Percentiles rank a stretch among this genome's conserved stretches.
Conservation (phyloP, 73 alveolate species). For the Paraurostyla sp. region DNA sequence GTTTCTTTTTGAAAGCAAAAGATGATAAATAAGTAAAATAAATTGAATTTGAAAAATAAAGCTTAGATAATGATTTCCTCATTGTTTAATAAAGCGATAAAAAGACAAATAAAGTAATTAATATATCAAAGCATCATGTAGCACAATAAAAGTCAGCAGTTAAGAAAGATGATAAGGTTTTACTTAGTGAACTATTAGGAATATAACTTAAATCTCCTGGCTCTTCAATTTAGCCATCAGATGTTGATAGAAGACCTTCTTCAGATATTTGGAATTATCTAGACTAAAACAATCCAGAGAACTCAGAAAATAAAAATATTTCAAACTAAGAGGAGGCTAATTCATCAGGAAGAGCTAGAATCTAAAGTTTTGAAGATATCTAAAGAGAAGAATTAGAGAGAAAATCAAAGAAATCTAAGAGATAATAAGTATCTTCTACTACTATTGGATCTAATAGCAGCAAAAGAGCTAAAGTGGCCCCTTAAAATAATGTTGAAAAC, state of each 20-base stretch:
- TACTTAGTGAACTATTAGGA: slow-evolving; percentile 22
- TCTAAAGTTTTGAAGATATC: slow-evolving; percentile 15
- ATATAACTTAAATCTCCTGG: neutral
- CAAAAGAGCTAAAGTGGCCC: neutral
- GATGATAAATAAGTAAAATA: neutral
- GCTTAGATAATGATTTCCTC: slow-evolving; percentile 44
- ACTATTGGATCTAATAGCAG: neutral
- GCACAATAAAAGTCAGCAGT: neutral
- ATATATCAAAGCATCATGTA: neutral
- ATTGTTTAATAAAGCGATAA: slow-evolving; percentile 31
- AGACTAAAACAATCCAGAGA: neutral
- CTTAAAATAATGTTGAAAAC: neutral
- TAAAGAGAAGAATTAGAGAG: slow-evolving; percentile 32
- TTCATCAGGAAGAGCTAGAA: neutral
- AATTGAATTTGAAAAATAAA: slow-evolving; percentile 36
- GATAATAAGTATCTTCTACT: neutral
- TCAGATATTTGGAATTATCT: slow-evolving; percentile 25
- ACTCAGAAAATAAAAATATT: neutral
- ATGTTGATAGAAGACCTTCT: neutral
- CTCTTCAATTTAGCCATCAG: neutral
- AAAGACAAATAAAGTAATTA: neutral
- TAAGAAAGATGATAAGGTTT: neutral
- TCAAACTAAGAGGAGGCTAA: neutral
- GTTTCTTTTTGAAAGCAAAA: slow-evolving; percentile 13
- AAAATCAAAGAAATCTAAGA: neutral